These are phyloP conservation scores for Herpotrichia juniperi DNA, from an alignment of 2,329 filamentous ascomycete genomes.

Conservation along the genomic window DNA sequence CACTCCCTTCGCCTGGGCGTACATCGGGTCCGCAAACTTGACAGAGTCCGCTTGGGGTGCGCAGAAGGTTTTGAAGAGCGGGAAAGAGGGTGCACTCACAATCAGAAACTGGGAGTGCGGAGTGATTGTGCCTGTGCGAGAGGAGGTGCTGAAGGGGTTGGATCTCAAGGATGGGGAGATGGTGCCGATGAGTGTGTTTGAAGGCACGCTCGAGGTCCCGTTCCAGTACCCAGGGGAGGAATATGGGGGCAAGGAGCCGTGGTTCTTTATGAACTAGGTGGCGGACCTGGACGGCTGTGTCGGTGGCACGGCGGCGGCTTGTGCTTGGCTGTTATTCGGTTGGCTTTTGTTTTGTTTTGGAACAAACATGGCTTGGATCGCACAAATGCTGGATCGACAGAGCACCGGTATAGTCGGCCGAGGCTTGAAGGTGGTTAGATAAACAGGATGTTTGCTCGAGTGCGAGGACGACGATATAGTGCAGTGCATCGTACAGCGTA, in stretches of 20 bases:
- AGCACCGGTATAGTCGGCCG: no score
- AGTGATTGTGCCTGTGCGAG: slow-evolving; percentile 70
- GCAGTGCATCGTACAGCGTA: background rate
- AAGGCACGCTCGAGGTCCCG: slow-evolving; percentile 64
- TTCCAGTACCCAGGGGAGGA: slow-evolving; percentile 64
- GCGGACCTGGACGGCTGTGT: no score
- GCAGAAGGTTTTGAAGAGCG: slow-evolving; percentile 71
- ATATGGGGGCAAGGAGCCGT: slow-evolving; percentile 55
- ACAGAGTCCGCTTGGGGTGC: slow-evolving; percentile 95
- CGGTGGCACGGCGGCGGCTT: background rate
- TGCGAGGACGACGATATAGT: no score
- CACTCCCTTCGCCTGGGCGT: slow-evolving; percentile 70
- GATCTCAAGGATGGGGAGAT: slow-evolving; percentile 15
- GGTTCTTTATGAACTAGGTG: slow-evolving; percentile 45
- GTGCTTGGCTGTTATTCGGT: no score
- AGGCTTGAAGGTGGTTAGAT: no score
- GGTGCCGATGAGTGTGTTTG: slow-evolving; percentile 58
- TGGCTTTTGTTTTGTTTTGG: no score
- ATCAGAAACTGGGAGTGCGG: slow-evolving; percentile 97
- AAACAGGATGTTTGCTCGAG: no score
- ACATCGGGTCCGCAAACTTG: slow-evolving; percentile 88
- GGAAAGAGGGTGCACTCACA: slow-evolving; percentile 74
- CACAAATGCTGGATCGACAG: no score
- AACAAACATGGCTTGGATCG: no score
- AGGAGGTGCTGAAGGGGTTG: slow-evolving; percentile 19